Percentiles rank a stretch among this genome's conserved stretches.
Conservation (phyloP, 2,329 filamentous ascomycete genomes). For the Atkinsonella texensis region DNA sequence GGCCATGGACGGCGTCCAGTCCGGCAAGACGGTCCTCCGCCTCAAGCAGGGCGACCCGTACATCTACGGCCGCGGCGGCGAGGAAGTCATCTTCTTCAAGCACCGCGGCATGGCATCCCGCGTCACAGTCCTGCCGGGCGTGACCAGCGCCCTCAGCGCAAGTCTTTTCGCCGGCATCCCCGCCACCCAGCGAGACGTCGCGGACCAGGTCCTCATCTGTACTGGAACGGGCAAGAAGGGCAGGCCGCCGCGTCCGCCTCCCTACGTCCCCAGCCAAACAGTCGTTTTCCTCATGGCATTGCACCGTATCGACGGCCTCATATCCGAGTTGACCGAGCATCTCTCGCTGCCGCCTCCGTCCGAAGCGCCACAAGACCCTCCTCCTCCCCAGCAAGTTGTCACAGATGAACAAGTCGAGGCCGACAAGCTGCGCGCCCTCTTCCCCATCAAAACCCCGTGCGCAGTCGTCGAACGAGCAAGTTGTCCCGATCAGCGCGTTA, state of each 20-base stretch:
- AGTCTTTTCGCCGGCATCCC: conserved; percentile 84
- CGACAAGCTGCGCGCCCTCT: conserved; percentile 31
- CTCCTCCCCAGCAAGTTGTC: conserved; percentile 4
- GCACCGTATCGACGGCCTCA: conserved; percentile 66
- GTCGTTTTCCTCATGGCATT: conserved; percentile 93
- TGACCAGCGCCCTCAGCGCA: conserved; percentile 78
- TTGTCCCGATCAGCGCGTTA: conserved; percentile 87
- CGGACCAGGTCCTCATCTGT: conserved; percentile 90
- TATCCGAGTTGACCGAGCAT: conserved; percentile 53
- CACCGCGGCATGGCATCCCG: conserved; percentile 52
- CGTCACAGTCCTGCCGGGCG: conserved; percentile 68
- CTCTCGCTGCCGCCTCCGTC: conserved; percentile 13
- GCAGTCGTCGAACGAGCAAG: conserved; percentile 89
- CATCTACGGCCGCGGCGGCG: conserved; percentile 86
- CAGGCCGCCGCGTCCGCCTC: conserved; percentile 66
- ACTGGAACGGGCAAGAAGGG: conserved; percentile 93
- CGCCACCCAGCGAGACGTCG: conserved; percentile 75
- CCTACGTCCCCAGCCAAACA: conserved; percentile 64
- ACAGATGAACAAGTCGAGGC: not conserved
- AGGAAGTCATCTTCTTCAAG: conserved; percentile 80
- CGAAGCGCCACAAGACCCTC: not conserved
- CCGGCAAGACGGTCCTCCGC: conserved; percentile 70
- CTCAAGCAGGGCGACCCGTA: conserved; percentile 97
- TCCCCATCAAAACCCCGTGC: conserved; percentile 72
- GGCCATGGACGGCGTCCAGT: conserved; percentile 53